A percentile compares a stretch with the other conserved stretches of the same genome.
These are phyloP conservation scores for Aspergillus tubingensis DNA, from an alignment of 2,329 filamentous ascomycete species.

Conservation along the genomic window DNA sequence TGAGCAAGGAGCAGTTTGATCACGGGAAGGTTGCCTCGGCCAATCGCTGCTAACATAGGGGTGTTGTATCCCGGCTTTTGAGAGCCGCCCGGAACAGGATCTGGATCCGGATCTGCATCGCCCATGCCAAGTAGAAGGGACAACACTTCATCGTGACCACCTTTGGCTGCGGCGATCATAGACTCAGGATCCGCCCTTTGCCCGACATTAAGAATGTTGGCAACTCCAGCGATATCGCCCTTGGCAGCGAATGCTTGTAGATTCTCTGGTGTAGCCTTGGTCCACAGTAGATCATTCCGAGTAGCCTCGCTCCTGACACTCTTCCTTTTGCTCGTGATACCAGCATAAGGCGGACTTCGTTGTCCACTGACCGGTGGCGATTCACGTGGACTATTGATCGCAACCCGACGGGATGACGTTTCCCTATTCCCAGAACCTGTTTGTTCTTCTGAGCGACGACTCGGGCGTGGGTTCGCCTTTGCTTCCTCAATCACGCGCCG, in stretches of 20 bases:
- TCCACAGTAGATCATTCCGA: constrained; percentile 53
- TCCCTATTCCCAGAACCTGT: constrained; percentile 37
- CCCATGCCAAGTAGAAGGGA: constrained; percentile 74
- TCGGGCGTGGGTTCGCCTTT: constrained; percentile 56
- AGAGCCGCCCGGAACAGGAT: constrained; percentile 56
- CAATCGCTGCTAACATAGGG: constrained; percentile 91
- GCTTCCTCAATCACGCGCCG: constrained; percentile 67
- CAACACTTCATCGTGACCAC: constrained; percentile 85
- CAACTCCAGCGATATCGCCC: constrained; percentile 52
- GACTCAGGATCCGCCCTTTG: constrained; percentile 74
- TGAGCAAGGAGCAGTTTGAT: constrained; percentile 78
- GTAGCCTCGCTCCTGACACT: constrained; percentile 53
- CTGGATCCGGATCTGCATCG: constrained; percentile 67
- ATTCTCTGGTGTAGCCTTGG: constrained; percentile 53
- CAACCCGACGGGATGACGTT: constrained; percentile 44
- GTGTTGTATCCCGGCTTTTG: constrained; percentile 74
- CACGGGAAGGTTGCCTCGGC: constrained; percentile 81
- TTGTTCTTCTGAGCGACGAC: constrained; percentile 47
- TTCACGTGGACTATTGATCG: constrained; percentile 49
- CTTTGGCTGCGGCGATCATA: constrained; percentile 86
- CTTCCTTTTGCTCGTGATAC: constrained; percentile 41
- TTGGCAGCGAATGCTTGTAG: constrained; percentile 52
- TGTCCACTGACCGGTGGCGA: constrained; percentile 43
- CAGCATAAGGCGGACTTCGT: constrained; percentile 44
- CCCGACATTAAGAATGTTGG: constrained; percentile 51